Conservation (phyloP, 805 yeast species). For the Barnettozyma wickerhamii region DNA sequence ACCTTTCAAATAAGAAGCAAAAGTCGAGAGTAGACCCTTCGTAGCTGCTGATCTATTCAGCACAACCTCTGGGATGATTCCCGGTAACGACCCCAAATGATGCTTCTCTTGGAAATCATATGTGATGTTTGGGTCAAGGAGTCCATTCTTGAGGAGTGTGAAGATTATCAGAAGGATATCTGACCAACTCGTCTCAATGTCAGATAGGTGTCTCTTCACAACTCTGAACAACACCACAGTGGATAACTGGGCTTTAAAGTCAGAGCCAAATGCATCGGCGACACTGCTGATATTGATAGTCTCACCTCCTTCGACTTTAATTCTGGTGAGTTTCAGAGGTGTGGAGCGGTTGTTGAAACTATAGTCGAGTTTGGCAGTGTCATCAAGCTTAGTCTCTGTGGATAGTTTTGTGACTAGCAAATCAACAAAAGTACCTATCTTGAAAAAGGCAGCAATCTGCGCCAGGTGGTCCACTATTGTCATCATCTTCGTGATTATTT, state of each 20-base stretch:
- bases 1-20: conserved; percentile 89
- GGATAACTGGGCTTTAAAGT: conserved; percentile 88
- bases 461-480: conserved; percentile 86
- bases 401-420: conserved; percentile 62
- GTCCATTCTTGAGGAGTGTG: conserved; percentile 65
- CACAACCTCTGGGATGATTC: conserved; percentile 61
- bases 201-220: conserved; percentile 51
- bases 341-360: conserved; percentile 4
- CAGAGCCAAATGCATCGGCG: conserved; percentile 81
- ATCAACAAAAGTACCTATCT: conserved; percentile 54
- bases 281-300: conserved; percentile 70
- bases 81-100: conserved; percentile 49
- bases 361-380: conserved; percentile 19
- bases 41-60: conserved; percentile 60
- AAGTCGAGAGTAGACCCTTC: conserved; percentile 83
- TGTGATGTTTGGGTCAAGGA: conserved; percentile 63
- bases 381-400: conserved; percentile 62
- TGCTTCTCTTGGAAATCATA: conserved; percentile 57
- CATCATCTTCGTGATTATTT: conserved; percentile 80
- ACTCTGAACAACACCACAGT: conserved; percentile 82
- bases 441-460: conserved; percentile 63
- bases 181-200: conserved; percentile 49
- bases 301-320: conserved; percentile 26
- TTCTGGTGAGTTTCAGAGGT: conserved; percentile 20
- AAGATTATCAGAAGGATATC: conserved; percentile 55